Conservation (phyloP, 441 rosid species). For the Aleurites moluccanus region DNA sequence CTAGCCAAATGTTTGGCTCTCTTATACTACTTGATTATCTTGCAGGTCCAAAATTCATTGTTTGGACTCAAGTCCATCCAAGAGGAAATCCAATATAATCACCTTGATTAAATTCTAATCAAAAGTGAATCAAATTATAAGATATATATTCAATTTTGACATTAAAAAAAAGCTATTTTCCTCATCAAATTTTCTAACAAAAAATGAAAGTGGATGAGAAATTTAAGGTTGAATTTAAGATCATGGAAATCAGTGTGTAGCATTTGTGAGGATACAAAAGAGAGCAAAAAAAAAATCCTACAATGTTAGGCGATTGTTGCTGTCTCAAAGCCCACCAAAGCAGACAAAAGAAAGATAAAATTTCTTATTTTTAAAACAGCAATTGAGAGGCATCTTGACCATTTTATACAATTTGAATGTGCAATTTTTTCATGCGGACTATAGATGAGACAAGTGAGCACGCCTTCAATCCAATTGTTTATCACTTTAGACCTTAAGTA, state of each 20-base stretch:
- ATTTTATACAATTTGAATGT: neutral
- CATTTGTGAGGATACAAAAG: neutral
- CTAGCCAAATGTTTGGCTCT: too few relatives aligned
- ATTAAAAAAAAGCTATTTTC: neutral
- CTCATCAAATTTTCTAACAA: neutral
- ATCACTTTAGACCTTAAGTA: too few relatives aligned
- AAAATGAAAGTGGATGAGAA: neutral
- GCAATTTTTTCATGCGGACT: conserved; percentile 7
- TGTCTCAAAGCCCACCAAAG: neutral
- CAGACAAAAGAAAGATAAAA: neutral
- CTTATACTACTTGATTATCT: too few relatives aligned
- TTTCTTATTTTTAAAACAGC: neutral
- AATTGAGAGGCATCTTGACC: conserved; percentile 25
- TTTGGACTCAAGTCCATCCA: too few relatives aligned
- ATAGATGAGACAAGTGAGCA: neutral
- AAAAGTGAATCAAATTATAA: too few relatives aligned
- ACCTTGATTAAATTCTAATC: too few relatives aligned
- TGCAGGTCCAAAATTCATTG: too few relatives aligned
- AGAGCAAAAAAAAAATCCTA: neutral
- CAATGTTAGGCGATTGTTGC: neutral
- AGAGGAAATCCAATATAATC: too few relatives aligned
- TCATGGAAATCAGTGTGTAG: neutral
- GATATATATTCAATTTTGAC: too few relatives aligned
- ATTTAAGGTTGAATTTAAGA: conserved; percentile 4
- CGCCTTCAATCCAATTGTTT: neutral